A percentile compares a stretch with the other conserved stretches of the same genome.
Evolutionary conservation across 2,329 filamentous ascomycete species (phyloP).

Genomic region (Nannizziopsis arthrosporioides): DNA sequence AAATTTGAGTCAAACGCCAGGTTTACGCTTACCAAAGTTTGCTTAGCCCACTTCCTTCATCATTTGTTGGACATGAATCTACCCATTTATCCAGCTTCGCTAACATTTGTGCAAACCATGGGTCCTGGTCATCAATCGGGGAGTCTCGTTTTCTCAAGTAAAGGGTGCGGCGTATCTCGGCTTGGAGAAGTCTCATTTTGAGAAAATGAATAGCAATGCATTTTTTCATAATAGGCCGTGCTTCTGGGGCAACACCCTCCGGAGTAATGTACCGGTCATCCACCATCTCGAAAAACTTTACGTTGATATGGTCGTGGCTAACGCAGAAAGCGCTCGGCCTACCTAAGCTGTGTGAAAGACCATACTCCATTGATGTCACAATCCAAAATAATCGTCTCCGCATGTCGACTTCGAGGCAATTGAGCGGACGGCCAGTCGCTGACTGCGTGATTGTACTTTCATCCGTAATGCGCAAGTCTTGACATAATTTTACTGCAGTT

Average conservation of each 20-base stretch:
- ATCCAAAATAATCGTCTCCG: slow-evolving; percentile 80
- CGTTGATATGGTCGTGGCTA: slow-evolving; percentile 68
- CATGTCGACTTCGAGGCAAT: slow-evolving; percentile 76
- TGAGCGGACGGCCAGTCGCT: slow-evolving; percentile 47
- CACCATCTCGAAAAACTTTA: slow-evolving; percentile 70
- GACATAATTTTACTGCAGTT: slow-evolving; percentile 73
- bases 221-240: slow-evolving; percentile 68
- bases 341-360: slow-evolving; percentile 76
- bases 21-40: slow-evolving; percentile 58
- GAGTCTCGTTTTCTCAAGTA: slow-evolving; percentile 74
- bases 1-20: background rate
- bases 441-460: slow-evolving; percentile 71
- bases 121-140: slow-evolving; percentile 67
- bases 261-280: slow-evolving; percentile 74
- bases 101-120: slow-evolving; percentile 76
- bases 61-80: slow-evolving; percentile 59
- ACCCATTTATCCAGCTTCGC: slow-evolving; percentile 69
- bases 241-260: slow-evolving; percentile 57
- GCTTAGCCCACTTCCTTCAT: slow-evolving; percentile 58
- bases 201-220: slow-evolving; percentile 84
- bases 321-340: slow-evolving; percentile 77
- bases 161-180: slow-evolving; percentile 73
- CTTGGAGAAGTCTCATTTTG: slow-evolving; percentile 76
- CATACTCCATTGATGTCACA: slow-evolving; percentile 76
- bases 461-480: slow-evolving; percentile 75